Conservation (phyloP, 441 rosid genomes). For the Croton laevigatus region DNA sequence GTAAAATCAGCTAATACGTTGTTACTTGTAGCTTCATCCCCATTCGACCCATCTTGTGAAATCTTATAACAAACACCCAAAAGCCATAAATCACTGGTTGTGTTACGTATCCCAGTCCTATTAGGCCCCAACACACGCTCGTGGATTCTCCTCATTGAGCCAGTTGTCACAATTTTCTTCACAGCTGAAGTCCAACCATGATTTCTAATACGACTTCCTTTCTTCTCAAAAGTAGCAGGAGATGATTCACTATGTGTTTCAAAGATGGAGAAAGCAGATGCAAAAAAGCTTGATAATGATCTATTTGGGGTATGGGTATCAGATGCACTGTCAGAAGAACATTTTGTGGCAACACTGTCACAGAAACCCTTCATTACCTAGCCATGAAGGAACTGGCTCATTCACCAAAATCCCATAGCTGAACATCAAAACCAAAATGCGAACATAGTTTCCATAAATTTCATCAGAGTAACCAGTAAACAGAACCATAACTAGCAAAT, state of each 20-base stretch:
- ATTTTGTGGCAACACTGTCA: constrained; percentile 53
- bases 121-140: constrained; percentile 73
- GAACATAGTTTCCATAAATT: constrained; percentile 7
- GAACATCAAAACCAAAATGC: background rate
- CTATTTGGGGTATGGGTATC: constrained; percentile 27
- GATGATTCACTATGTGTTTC: constrained; percentile 46
- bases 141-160: constrained; percentile 85
- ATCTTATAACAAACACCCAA: constrained; percentile 72
- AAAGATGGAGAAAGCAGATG: constrained; percentile 66
- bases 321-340: constrained; percentile 41
- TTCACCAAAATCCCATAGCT: constrained; percentile 28
- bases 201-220: constrained; percentile 34
- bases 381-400: constrained; percentile 42
- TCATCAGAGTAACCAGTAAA: background rate
- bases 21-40: constrained; percentile 32
- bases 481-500: background rate
- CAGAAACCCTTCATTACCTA: constrained; percentile 81
- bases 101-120: constrained; percentile 61
- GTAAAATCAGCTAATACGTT: constrained; percentile 53
- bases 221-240: constrained; percentile 36
- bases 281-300: constrained; percentile 54
- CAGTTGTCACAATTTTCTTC: constrained; percentile 61
- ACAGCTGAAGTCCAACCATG: constrained; percentile 73
- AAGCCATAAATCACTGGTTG: constrained; percentile 81
- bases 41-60: constrained; percentile 41